Base-by-base conservation (phyloP, 345 rosid genomes). In the Dipteronia sinensis region DNA sequence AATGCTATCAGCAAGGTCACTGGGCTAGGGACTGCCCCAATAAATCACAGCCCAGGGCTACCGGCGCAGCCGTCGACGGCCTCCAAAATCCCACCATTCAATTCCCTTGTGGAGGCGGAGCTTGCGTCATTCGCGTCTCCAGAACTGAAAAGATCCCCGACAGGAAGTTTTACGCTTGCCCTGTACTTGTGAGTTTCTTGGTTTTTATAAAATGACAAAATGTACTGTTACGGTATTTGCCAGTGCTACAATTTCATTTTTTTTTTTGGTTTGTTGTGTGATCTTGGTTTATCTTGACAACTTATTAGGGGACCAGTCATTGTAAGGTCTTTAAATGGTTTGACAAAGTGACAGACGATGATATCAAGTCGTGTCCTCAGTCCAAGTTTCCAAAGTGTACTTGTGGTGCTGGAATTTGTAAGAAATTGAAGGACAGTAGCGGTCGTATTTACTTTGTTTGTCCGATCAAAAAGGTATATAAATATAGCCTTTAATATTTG, bases 331-430 rank as follows among this genome's bases (percentile, higher is more conserved):
- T 82, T 3, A 20, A 27, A 20, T 79, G 85, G 82, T 67, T 38
- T 34, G 80, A 79, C 27, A 34, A 62, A 9, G 15, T 76, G 1
- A 51, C 8, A 11, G 20, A 2, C 15, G 1, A 9, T 10, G 65
- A 51, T 49, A 16, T 42, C 13, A 67, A 40, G 6, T 10, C 16
- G 19, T 9, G 22, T 4, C 46, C 46, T 42, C 46, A 7, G 27
- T 22, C 6, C 6, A 47, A 12, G 29, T 23, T 12, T 73, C 82
- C 85, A 6, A 23, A 2, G 22, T 82, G 85, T 53, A 9, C 72
- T 53, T 82, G 85, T 79, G 76, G 76, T 20, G 85, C 55, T 38
- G 85, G 82, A 2, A 51, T 12, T 0, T 72, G 80, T 58, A 76
- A 58, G 4, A 67, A 29, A 19, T 2, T 29, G 3, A 17, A 10